Evolutionary conservation across 2,329 filamentous ascomycete species (phyloP).

Genomic region (Scedosporium minutisporum): DNA sequence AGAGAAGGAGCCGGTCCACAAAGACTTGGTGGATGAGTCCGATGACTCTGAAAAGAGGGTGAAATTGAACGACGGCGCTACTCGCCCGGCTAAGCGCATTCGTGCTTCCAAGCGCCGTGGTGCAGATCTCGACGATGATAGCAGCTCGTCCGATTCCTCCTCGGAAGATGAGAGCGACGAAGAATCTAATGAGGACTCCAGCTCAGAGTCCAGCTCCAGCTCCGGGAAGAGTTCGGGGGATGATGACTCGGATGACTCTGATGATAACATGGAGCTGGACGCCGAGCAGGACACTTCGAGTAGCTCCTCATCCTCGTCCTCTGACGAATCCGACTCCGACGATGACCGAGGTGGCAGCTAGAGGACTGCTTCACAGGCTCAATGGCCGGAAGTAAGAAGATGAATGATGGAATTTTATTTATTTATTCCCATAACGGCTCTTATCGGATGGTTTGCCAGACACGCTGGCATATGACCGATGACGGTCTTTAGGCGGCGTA

Average conservation of each 20-base stretch:
- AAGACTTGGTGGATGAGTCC: neutral
- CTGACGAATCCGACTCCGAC: slow-evolving; percentile 2
- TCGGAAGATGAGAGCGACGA: slow-evolving; percentile 24
- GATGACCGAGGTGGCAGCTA: neutral
- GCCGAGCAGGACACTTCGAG: neutral
- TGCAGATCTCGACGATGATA: slow-evolving; percentile 22
- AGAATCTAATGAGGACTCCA: slow-evolving; percentile 18
- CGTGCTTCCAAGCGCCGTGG: slow-evolving; percentile 5
- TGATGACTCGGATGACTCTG: slow-evolving; percentile 21
- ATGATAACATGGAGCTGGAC: slow-evolving; percentile 8
- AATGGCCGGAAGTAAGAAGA: neutral
- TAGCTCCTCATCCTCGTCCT: slow-evolving; percentile 6
- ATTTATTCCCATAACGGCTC: neutral
- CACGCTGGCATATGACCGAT: neutral
- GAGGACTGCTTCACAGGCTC: neutral
- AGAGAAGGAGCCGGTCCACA: slow-evolving; percentile 11
- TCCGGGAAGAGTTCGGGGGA: slow-evolving; percentile 12
- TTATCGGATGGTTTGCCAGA: neutral
- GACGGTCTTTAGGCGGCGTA: slow-evolving; percentile 19
- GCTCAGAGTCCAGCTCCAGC: slow-evolving; percentile 1
- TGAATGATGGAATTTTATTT: neutral
- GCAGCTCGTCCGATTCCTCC: slow-evolving; percentile 25
- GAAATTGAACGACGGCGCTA: slow-evolving; percentile 37
- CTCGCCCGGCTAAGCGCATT: slow-evolving; percentile 26
- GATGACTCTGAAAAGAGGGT: slow-evolving; percentile 26